Percentiles rank a stretch among this genome's conserved stretches.
phyloP scores from a whole-genome alignment of 2,329 filamentous ascomycete genomes.

The Trichoderma polysporum region DNA sequence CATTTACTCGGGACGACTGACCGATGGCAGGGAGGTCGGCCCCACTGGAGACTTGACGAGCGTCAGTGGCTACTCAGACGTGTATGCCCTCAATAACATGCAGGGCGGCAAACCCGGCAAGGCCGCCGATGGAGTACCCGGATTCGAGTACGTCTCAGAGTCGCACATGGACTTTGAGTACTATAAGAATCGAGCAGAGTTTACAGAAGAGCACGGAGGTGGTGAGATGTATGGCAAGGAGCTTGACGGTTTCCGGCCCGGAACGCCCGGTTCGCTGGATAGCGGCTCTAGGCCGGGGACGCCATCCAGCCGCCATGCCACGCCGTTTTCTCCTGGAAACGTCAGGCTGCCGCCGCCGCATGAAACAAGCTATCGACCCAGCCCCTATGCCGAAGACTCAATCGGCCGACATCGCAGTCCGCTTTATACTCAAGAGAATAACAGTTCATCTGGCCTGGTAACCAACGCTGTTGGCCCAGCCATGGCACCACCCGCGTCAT shows the following conservation, averaged over 20 bases:
- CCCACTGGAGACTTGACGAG: conserved; percentile 55
- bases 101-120: conserved; percentile 51
- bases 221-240: conserved; percentile 64
- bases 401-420: conserved; percentile 44
- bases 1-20: conserved; percentile 79
- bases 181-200: conserved; percentile 87
- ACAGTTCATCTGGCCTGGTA: conserved; percentile 54
- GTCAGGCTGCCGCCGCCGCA: conserved; percentile 29
- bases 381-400: conserved; percentile 25
- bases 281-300: conserved; percentile 53
- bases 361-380: conserved; percentile 34
- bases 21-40: conserved; percentile 62
- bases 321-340: conserved; percentile 36
- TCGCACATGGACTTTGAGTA: conserved; percentile 84
- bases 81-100: conserved; percentile 81
- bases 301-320: conserved; percentile 37
- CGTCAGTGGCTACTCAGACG: conserved; percentile 76
- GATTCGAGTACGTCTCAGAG: conserved; percentile 89
- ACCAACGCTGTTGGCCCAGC: conserved; percentile 54
- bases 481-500: conserved; percentile 35
- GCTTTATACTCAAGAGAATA: conserved; percentile 52
- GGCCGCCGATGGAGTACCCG: conserved; percentile 51
- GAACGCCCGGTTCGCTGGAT: conserved; percentile 57
- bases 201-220: conserved; percentile 82
- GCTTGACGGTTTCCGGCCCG: conserved; percentile 59